Conservation (phyloP, 495 filamentous ascomycete species). For the Hyaloscypha finlandica region DNA sequence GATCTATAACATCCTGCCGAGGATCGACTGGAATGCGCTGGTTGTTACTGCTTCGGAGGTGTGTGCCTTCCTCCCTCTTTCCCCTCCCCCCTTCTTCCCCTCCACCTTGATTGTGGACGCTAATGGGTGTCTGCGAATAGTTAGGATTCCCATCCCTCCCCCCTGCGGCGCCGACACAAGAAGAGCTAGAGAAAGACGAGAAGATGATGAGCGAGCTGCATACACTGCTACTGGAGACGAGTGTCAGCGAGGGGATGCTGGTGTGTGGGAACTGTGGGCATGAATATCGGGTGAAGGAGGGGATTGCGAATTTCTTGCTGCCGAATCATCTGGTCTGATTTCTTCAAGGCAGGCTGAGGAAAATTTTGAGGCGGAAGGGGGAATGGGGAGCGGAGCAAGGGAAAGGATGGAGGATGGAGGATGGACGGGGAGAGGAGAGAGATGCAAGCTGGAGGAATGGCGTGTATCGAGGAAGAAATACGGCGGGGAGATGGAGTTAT, state of each 20-base stretch:
- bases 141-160: slow-evolving; percentile 83
- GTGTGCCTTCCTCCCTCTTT: slow-evolving; percentile 31
- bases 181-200: slow-evolving; percentile 61
- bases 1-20: slow-evolving; percentile 77
- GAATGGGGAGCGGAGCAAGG: neutral
- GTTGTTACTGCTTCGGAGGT: slow-evolving; percentile 78
- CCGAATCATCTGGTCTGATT: slow-evolving; percentile 80
- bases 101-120: neutral
- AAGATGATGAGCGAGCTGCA: slow-evolving; percentile 77
- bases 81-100: slow-evolving; percentile 2
- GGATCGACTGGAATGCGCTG: slow-evolving; percentile 86
- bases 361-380: neutral
- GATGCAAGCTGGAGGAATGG: too few relatives aligned
- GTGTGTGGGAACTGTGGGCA: slow-evolving; percentile 91
- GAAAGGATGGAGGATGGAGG: neutral
- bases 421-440: too few relatives aligned
- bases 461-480: too few relatives aligned
- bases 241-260: slow-evolving; percentile 81
- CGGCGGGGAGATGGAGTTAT: too few relatives aligned
- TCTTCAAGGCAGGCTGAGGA: neutral
- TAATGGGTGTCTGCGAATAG: slow-evolving; percentile 41
- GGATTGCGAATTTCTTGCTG: slow-evolving; percentile 93
- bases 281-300: slow-evolving; percentile 89
- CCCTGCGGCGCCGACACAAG: slow-evolving; percentile 56
- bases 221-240: slow-evolving; percentile 82